phyloP scores from a whole-genome alignment of 2,329 filamentous ascomycete genomes.

The Penicillium sp. region DNA sequence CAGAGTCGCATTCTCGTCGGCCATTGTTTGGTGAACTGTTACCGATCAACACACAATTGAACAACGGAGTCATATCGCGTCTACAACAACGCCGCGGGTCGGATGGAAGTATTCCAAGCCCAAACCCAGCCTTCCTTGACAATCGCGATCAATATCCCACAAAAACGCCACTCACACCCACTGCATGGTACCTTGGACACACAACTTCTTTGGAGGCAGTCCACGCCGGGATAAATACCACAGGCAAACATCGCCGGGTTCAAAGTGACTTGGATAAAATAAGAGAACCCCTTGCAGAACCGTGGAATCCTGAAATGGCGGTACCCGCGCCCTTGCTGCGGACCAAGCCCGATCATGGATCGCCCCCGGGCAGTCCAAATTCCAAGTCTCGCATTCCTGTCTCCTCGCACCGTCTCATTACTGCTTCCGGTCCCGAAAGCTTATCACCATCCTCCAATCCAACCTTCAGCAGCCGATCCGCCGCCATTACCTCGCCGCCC shows the following conservation, averaged over 20 bases:
- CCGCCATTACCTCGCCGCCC: slow-evolving; percentile 36
- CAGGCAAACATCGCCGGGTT: slow-evolving; percentile 40
- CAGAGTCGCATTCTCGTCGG: slow-evolving; percentile 46
- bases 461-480: slow-evolving; percentile 32
- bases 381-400: slow-evolving; percentile 49
- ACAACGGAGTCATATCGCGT: slow-evolving; percentile 57
- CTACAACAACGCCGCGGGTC: slow-evolving; percentile 63
- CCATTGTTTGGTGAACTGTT: slow-evolving; percentile 75
- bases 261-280: slow-evolving; percentile 58
- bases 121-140: slow-evolving; percentile 46
- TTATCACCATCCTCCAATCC: slow-evolving; percentile 41
- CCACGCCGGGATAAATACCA: slow-evolving; percentile 27
- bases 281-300: slow-evolving; percentile 29
- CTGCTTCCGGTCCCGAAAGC: slow-evolving; percentile 43
- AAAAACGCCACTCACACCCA: slow-evolving; percentile 63
- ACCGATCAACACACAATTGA: slow-evolving; percentile 56
- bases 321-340: slow-evolving; percentile 31
- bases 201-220: slow-evolving; percentile 46
- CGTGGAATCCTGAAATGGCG: slow-evolving; percentile 37
- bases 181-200: slow-evolving; percentile 62
- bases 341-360: slow-evolving; percentile 28
- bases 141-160: slow-evolving; percentile 44
- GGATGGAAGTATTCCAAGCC: slow-evolving; percentile 65
- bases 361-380: slow-evolving; percentile 32
- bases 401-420: slow-evolving; percentile 41